phyloP scores from a whole-genome alignment of 768 basidiomycete genomes.

The Leccinum arenicola region DNA sequence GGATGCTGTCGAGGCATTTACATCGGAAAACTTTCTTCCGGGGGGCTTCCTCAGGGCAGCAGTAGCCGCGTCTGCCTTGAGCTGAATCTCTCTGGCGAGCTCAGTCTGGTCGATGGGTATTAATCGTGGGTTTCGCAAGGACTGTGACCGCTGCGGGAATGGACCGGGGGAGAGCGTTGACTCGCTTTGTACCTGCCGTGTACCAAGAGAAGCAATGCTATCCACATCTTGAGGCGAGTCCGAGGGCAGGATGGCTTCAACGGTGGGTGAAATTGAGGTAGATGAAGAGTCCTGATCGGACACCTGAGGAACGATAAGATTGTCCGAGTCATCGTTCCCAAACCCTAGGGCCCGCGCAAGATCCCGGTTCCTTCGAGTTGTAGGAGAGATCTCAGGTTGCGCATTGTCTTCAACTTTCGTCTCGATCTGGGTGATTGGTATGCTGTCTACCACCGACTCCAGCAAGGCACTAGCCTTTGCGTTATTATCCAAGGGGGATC shows the following conservation, averaged over 20 bases:
- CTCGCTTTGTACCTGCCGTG: conserved; percentile 2
- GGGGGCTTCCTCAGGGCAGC: conserved; percentile 53
- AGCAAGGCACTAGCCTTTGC: conserved; percentile 65
- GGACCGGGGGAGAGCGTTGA: conserved; percentile 15
- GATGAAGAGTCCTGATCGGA: conserved; percentile 27
- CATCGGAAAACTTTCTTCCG: conserved; percentile 39
- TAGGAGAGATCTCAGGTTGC: conserved; percentile 43
- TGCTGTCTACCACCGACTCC: conserved; percentile 57
- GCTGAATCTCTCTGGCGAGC: conserved; percentile 63
- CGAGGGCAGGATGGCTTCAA: conserved; percentile 30
- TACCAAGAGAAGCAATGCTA: conserved; percentile 2
- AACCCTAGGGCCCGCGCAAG: conserved; percentile 73
- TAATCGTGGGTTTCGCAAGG: conserved; percentile 39
- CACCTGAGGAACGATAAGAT: conserved; percentile 20
- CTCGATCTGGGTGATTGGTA: conserved; percentile 39
- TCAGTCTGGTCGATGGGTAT: conserved; percentile 49
- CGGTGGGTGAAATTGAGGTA: conserved; percentile 34
- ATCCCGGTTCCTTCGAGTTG: conserved; percentile 64
- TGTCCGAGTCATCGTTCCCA: conserved; percentile 43
- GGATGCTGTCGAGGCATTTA: conserved; percentile 41
- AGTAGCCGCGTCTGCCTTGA: conserved; percentile 66
- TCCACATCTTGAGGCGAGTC: conserved; percentile 21
- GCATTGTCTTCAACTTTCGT: conserved; percentile 24
- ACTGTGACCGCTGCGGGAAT: conserved; percentile 29
- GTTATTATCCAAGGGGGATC: conserved; percentile 44